Evolutionary conservation across 192 early-diverging fungal genomes (phyloP).

Genomic region (Gigaspora rosea): DNA sequence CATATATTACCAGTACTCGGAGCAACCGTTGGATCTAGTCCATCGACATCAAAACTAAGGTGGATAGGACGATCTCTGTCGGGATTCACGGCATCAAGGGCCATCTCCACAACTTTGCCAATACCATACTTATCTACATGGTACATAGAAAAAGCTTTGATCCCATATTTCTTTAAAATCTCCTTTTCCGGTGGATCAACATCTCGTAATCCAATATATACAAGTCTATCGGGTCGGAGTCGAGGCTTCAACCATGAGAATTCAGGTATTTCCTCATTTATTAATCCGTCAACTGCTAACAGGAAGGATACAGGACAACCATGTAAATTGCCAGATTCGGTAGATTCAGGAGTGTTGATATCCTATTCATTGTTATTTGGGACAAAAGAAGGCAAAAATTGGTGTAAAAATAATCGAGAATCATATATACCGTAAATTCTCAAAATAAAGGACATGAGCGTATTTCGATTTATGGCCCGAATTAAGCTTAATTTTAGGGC

Average conservation of each 20-base stretch:
- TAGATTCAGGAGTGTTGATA: constrained; percentile 90
- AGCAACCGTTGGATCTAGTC: constrained; percentile 89
- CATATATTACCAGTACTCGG: constrained; percentile 69
- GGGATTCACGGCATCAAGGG: constrained; percentile 83
- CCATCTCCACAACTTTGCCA: constrained; percentile 89
- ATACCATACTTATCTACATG: constrained; percentile 95
- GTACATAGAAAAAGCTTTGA: constrained; percentile 96
- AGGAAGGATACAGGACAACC: constrained; percentile 94
- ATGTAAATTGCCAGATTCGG: constrained; percentile 90
- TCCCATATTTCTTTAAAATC: constrained; percentile 76
- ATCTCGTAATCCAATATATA: constrained; percentile 96
- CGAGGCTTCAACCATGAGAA: constrained; percentile 84
- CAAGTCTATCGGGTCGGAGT: constrained; percentile 74
- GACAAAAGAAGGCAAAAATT: too few species aligned
- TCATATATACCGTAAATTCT: too few species aligned
- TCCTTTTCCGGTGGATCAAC: constrained; percentile 88
- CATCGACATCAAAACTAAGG: constrained; percentile 94
- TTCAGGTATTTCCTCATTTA: constrained; percentile 41
- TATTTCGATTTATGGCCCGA: too few species aligned
- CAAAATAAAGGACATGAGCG: too few species aligned
- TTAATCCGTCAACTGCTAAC: constrained; percentile 68
- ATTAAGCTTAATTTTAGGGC: too few species aligned
- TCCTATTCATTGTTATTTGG: constrained; percentile 46
- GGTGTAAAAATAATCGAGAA: too few species aligned
- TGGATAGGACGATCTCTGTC: constrained; percentile 77